A percentile compares a stretch with the other conserved stretches of the same genome.
These are phyloP conservation scores for Piper betle DNA, from an alignment of 164 flowering plant species.

Conservation along the genomic window DNA sequence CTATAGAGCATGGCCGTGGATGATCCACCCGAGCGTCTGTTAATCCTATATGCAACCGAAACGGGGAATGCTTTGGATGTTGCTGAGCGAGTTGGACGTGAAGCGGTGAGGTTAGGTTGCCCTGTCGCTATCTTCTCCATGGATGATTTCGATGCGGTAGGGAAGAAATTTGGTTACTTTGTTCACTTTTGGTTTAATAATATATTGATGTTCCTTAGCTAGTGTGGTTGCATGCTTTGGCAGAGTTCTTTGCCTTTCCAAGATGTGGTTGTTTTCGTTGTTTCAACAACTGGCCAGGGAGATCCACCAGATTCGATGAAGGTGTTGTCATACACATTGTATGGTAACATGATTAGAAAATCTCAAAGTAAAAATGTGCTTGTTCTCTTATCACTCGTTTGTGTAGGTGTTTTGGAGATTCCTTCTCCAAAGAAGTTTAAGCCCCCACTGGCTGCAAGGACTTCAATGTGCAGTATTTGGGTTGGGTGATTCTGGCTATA, in stretches of 20 bases:
- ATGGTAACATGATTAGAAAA: too few relatives aligned
- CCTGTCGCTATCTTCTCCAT: constrained; percentile 37
- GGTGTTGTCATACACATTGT: constrained; percentile 27
- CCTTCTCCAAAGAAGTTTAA: constrained; percentile 59
- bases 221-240: neutral
- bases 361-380: neutral
- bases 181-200: too few relatives aligned
- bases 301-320: constrained; percentile 82
- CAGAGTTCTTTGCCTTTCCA: constrained; percentile 51
- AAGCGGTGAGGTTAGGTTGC: constrained; percentile 67
- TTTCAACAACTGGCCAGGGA: constrained; percentile 95
- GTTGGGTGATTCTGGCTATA: constrained; percentile 92
- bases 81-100: constrained; percentile 75
- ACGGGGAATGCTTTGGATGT: constrained; percentile 73
- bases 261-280: constrained; percentile 76
- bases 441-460: constrained; percentile 53
- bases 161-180: neutral
- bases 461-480: constrained; percentile 86
- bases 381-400: neutral
- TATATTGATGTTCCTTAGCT: neutral
- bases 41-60: neutral
- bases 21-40: too few relatives aligned
- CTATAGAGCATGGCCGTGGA: too few relatives aligned
- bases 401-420: constrained; percentile 76
- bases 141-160: constrained; percentile 56